Percentiles rank a stretch among this genome's conserved stretches.
phyloP scores from a whole-genome alignment of 805 yeast genomes.

The Dipodascus albidus region DNA sequence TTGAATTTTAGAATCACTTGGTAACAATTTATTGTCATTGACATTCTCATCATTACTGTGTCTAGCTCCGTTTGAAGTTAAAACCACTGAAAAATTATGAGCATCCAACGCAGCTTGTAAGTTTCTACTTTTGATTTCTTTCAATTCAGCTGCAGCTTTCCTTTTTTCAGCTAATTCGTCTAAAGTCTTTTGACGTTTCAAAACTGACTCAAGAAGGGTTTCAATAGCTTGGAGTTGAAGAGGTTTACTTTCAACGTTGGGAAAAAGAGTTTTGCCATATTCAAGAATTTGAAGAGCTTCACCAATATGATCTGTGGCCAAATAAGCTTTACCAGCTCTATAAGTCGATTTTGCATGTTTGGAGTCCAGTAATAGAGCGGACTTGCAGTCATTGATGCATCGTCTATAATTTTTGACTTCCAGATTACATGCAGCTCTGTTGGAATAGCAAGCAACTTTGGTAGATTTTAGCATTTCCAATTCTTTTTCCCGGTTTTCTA shows the following conservation, averaged over 20 bases:
- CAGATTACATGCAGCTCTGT: constrained; percentile 86
- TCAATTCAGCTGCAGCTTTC: constrained; percentile 24
- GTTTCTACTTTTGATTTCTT: constrained; percentile 20
- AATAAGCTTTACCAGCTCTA: constrained; percentile 74
- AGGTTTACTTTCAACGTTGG: constrained; percentile 32
- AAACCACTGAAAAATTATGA: constrained; percentile 43
- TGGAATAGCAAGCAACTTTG: constrained; percentile 54
- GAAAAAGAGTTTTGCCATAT: constrained; percentile 54
- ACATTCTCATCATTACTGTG: neutral
- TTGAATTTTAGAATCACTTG: constrained; percentile 26
- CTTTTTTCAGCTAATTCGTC: constrained; percentile 20
- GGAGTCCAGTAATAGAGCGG: constrained; percentile 54
- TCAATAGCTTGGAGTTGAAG: constrained; percentile 32
- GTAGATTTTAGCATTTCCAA: constrained; percentile 31
- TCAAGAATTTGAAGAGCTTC: constrained; percentile 60
- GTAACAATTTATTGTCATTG: constrained; percentile 18
- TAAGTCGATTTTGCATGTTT: constrained; percentile 73
- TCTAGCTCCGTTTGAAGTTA: constrained; percentile 44
- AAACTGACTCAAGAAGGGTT: constrained; percentile 32
- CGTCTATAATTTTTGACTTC: constrained; percentile 75
- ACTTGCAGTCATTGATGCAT: constrained; percentile 77
- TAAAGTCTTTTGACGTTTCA: constrained; percentile 26
- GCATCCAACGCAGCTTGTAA: constrained; percentile 49
- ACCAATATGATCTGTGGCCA: constrained; percentile 50
- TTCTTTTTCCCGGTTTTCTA: constrained; percentile 13